Evolutionary conservation across 306 rosid genomes (phyloP).

Genomic region (Amphicarpaea edgeworthii): DNA sequence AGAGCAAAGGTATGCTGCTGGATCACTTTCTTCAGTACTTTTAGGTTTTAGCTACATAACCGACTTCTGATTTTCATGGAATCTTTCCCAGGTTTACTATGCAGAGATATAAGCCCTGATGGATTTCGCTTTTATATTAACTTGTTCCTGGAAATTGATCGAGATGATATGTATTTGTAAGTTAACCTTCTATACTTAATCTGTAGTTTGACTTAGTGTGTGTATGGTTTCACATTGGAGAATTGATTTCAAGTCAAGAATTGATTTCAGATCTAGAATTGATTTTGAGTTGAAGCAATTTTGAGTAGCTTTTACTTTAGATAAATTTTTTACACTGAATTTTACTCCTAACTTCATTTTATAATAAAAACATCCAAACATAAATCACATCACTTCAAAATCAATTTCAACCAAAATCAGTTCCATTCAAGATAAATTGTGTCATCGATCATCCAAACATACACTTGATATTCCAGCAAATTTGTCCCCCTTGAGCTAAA

Average conservation of each 20-base stretch:
- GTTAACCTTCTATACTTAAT: slow-evolving; percentile 50
- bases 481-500: background rate
- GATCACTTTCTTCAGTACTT: slow-evolving; percentile 26
- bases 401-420: too few relatives aligned
- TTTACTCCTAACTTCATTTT: too few relatives aligned
- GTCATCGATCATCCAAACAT: too few relatives aligned
- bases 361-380: too few relatives aligned
- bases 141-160: slow-evolving; percentile 72
- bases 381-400: too few relatives aligned
- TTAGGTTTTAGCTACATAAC: background rate
- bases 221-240: too few relatives aligned
- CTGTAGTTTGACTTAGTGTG: slow-evolving; percentile 1
- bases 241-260: too few relatives aligned
- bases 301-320: too few relatives aligned
- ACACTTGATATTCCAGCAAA: slow-evolving; percentile 2
- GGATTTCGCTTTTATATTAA: slow-evolving; percentile 88
- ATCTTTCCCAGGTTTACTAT: slow-evolving; percentile 77
- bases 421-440: too few relatives aligned
- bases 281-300: too few relatives aligned
- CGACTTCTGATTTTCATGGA: slow-evolving; percentile 34
- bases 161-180: slow-evolving; percentile 72
- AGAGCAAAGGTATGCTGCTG: slow-evolving; percentile 75
- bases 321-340: too few relatives aligned
- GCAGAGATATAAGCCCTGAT: slow-evolving; percentile 93
- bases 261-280: too few relatives aligned